phyloP scores from a whole-genome alignment of 2,329 filamentous ascomycete species.

The Plectosphaerella cucumerina region DNA sequence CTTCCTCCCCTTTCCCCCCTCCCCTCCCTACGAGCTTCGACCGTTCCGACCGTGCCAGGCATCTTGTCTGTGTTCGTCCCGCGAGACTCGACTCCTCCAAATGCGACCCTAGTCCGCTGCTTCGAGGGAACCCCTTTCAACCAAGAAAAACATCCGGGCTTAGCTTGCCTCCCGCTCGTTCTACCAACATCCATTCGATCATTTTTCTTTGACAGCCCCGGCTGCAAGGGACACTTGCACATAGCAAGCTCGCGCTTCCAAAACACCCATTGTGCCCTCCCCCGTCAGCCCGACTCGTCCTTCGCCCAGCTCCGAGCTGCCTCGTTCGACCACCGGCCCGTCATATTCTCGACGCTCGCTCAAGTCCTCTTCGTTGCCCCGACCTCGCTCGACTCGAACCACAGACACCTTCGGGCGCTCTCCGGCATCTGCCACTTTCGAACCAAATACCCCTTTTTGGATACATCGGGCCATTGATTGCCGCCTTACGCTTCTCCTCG shows the following conservation, averaged over 20 bases:
- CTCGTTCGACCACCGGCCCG: background rate
- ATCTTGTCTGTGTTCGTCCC: background rate
- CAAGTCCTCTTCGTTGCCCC: background rate
- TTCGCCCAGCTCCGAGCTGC: background rate
- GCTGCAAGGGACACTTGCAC: constrained; percentile 13
- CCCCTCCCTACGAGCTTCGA: no score
- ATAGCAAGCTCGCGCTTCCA: background rate
- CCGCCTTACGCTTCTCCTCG: background rate
- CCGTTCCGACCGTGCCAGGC: constrained; percentile 9
- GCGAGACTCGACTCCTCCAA: background rate
- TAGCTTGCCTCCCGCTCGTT: background rate
- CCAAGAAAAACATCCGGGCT: background rate
- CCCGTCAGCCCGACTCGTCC: background rate
- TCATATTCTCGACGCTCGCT: constrained; percentile 2
- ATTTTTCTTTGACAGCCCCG: constrained; percentile 14
- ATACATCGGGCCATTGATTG: background rate
- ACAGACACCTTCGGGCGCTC: background rate
- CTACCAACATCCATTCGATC: constrained; percentile 6
- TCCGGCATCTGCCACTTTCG: background rate
- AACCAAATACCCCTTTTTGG: background rate
- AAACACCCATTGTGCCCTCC: background rate
- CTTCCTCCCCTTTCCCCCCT: constrained; percentile 10
- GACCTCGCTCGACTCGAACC: background rate
- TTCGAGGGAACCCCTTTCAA: background rate
- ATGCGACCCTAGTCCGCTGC: background rate